Base-by-base conservation (phyloP, 768 basidiomycete species). In the Trichaptum fuscoviolaceum region DNA sequence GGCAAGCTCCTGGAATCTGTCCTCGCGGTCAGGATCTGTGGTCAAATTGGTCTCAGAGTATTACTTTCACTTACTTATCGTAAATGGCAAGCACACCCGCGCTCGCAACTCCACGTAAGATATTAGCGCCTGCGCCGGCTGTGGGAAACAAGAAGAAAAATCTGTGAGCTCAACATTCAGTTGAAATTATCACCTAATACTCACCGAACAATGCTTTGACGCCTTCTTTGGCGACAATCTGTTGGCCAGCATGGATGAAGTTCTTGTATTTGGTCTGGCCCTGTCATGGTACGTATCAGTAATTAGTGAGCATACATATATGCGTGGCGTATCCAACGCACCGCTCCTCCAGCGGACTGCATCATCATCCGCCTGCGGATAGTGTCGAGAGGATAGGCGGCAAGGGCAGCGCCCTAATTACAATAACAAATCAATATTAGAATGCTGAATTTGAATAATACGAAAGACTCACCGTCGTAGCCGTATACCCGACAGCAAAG, bases 81-180 rank as follows among this genome's bases (percentile, higher is more conserved):
- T 87, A 88, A 63, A 88, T 73, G 30, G 87, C 85, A 71, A 88
- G 75, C 68, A 85, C 87, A 76, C 87, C 77, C 24, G 77, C 78
- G n/a, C 73, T 73, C 7, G 78, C 78, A n/a, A 79, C 68, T 75
- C 87, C 85, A 75, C 87, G 85, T 71, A 87, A 64, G 62, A 80
- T 78, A 73, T 84, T 84, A 66, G 83, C 84, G 69, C 84, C 85
- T 66, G 84, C 85, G 71, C 87, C 85, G 76, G 84, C 86, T 85
- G 83, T 8, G 8, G 8, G 30, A 8, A 30, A 80, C 72, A 82
- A 77, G 34, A 78, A 81, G 70, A 73, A 74, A 25, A 26, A 57
- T 15, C 61, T 18, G 63, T 71, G 10, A 67, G 62, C 27, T 4
- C 57, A n/a, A 1, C 12, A 24, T n/a, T 23, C 2, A 25, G 59